These are phyloP conservation scores for Chrysoporthe puriensis DNA, from an alignment of 2,329 filamentous ascomycete species.

Conservation along the genomic window DNA sequence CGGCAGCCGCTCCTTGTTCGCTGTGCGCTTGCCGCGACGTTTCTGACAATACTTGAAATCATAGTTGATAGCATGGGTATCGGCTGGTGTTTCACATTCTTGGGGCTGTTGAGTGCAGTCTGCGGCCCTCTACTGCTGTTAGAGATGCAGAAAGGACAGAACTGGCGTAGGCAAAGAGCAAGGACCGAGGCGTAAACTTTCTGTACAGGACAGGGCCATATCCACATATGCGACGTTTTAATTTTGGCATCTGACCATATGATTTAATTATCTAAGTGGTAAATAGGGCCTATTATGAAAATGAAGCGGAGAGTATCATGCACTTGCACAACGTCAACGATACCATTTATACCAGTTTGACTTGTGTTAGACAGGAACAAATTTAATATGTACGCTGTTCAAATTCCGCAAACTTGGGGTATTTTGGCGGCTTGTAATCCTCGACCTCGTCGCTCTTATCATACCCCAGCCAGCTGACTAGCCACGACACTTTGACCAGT, in stretches of 20 bases:
- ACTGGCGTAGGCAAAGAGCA: background rate
- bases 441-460: conserved; percentile 4
- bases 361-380: background rate
- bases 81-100: conserved; percentile 35
- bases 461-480: background rate
- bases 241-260: background rate
- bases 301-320: background rate
- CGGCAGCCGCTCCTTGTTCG: conserved; percentile 32
- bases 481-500: background rate
- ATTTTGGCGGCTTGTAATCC: background rate
- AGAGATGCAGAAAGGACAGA: conserved; percentile 6
- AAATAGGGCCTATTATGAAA: too few species aligned
- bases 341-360: background rate
- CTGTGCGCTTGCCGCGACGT: conserved; percentile 30
- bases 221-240: background rate
- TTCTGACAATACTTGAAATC: conserved; percentile 29
- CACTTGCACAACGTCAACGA: background rate
- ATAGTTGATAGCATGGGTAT: conserved; percentile 31
- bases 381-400: background rate
- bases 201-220: too few species aligned
- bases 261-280: too few species aligned
- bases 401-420: background rate
- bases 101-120: conserved; percentile 27
- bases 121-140: conserved; percentile 26
- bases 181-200: background rate